Base-by-base conservation (phyloP, 2,329 filamentous ascomycete species). In the Lachnellula arida region DNA sequence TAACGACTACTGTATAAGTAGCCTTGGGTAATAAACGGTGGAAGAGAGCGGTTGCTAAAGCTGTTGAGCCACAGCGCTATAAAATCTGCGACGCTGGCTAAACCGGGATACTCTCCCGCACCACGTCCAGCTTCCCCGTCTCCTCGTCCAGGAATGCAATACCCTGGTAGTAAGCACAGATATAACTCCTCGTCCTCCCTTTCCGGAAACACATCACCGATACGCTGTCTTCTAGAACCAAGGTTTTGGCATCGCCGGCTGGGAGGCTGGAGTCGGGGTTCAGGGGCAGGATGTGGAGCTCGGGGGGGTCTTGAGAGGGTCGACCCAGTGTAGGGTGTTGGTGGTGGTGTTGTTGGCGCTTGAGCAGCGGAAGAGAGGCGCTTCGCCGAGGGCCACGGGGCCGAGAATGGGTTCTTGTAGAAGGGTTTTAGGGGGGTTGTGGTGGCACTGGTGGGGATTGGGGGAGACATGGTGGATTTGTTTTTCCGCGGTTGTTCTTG, bases 101-200 rank as follows among this genome's bases (percentile, higher is more conserved):
- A n/a, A n/a, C n/a, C n/a, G n/a, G n/a, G n/a, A n/a, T n/a, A n/a
- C n/a, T 72, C 55, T 74, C 71, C 55, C 68, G 69, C 47, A 72
- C 54, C 5, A 73, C 62, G 19, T 72, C 67, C 35, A 73, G 55
- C 35, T 67, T 66, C 2, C 72, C 71, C 4, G 67, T 73, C 34
- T 58, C 60, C 58, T 73, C 71, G 56, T 74, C 71, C 17, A 73
- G 22, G 35, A 72, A 70, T 11, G 69, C 72, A 12, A 73, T 66
- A 3, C 71, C 72, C 51, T 69, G 67, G 60, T 71, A 71, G 51
- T 73, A 73, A n/a, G 71, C 71, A 40, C 66, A 71, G 54, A 74
- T 71, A 54, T 74, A 74, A 52, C 70, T 72, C 2, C 70, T 68
- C 4, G 69, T 65, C n/a, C 64, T 60, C 39, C 64, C 57, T 44